Evolutionary conservation across 2,329 filamentous ascomycete species (phyloP).

Genomic region (Sclerotinia spermophila): DNA sequence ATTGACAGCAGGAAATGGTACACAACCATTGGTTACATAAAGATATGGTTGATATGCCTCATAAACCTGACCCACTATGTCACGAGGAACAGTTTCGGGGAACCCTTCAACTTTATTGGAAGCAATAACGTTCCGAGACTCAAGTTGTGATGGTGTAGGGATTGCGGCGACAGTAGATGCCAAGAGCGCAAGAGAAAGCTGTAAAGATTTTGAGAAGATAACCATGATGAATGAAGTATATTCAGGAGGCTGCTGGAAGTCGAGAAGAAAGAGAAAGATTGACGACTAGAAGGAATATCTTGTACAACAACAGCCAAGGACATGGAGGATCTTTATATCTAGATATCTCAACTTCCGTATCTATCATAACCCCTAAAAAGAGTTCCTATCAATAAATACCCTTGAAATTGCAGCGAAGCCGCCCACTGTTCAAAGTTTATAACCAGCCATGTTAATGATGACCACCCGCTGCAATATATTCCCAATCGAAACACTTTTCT

Average conservation of each 20-base stretch:
- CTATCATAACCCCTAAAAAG: too few relatives aligned
- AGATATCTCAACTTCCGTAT: neutral
- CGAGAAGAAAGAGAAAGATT: neutral
- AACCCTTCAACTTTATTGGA: conserved; percentile 51
- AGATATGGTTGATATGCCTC: conserved; percentile 55
- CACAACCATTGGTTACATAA: conserved; percentile 55
- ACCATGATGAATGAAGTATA: conserved; percentile 25
- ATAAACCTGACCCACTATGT: conserved; percentile 46
- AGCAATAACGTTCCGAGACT: conserved; percentile 42
- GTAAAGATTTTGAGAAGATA: conserved; percentile 23
- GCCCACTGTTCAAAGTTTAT: neutral
- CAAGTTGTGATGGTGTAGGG: conserved; percentile 26
- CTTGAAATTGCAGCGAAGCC: too few relatives aligned
- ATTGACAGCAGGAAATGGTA: conserved; percentile 60
- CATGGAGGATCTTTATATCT: neutral
- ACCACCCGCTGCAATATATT: neutral
- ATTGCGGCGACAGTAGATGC: conserved; percentile 20
- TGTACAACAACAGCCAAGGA: neutral
- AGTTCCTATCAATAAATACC: too few relatives aligned
- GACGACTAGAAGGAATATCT: neutral
- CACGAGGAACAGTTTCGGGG: conserved; percentile 48
- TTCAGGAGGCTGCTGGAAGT: neutral
- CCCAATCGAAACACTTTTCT: neutral
- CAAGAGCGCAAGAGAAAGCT: conserved; percentile 22
- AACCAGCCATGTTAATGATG: neutral